Percentiles rank a stretch among this genome's conserved stretches.
These are phyloP conservation scores for Polyporus arcularius DNA, from an alignment of 768 basidiomycete genomes.

Conservation along the genomic window DNA sequence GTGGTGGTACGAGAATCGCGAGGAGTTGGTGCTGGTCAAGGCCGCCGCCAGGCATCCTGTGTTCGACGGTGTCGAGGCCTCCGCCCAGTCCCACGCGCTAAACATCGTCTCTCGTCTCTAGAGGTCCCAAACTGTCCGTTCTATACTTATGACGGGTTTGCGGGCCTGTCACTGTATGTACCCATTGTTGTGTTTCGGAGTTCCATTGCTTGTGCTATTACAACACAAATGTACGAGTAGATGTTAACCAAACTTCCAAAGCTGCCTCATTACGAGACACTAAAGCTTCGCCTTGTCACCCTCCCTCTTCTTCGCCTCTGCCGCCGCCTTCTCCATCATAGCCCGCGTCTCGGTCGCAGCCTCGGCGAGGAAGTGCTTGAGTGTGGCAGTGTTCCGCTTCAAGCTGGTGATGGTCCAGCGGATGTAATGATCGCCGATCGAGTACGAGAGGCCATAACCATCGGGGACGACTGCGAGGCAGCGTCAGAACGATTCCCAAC, in stretches of 20 bases:
- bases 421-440: slow-evolving; percentile 81
- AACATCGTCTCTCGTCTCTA: not conserved
- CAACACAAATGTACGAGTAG: not conserved
- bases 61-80: not conserved
- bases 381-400: slow-evolving; percentile 53
- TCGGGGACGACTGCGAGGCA: slow-evolving; percentile 77
- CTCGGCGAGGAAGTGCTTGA: slow-evolving; percentile 73
- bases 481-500: not conserved
- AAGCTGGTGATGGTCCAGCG: slow-evolving; percentile 89
- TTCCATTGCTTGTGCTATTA: too few relatives aligned
- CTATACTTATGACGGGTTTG: too few relatives aligned
- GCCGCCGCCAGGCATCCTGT: not conserved
- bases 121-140: too few relatives aligned
- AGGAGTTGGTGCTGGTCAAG: slow-evolving; percentile 2
- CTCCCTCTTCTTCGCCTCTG: slow-evolving; percentile 34
- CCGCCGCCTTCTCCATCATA: slow-evolving; percentile 72
- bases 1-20: slow-evolving; percentile 68
- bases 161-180: too few relatives aligned
- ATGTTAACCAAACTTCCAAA: not conserved
- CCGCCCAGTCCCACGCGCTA: not conserved
- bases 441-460: slow-evolving; percentile 90
- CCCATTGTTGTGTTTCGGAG: too few relatives aligned
- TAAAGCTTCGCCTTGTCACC: slow-evolving; percentile 36
- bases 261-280: not conserved
- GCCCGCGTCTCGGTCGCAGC: slow-evolving; percentile 75